Evolutionary conservation across 73 alveolate species (phyloP).

Genomic region (Stentor roeselii): DNA sequence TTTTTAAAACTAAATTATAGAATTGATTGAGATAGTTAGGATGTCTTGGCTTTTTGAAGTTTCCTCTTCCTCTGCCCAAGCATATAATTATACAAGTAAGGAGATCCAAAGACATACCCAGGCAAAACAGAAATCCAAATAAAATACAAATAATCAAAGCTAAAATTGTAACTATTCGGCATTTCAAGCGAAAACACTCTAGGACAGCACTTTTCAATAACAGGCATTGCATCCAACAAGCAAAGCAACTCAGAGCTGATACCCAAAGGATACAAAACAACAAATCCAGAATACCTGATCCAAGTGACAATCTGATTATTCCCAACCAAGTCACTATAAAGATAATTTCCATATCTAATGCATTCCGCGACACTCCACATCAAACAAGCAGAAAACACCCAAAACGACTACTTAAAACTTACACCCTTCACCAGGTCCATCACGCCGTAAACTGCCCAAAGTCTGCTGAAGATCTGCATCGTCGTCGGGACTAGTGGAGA

Average conservation of each 20-base stretch:
- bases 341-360: background rate
- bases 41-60: too few species aligned
- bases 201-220: slow-evolving; percentile 24
- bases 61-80: slow-evolving; percentile 17
- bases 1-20: too few species aligned
- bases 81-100: slow-evolving; percentile 27
- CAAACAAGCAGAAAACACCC: background rate
- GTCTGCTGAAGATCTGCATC: background rate
- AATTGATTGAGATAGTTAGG: too few species aligned
- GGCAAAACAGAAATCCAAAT: slow-evolving; percentile 40
- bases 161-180: slow-evolving; percentile 2
- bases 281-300: slow-evolving; percentile 37
- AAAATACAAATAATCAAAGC: slow-evolving; percentile 26
- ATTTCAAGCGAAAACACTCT: slow-evolving; percentile 1
- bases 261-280: slow-evolving; percentile 41
- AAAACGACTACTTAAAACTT: background rate
- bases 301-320: background rate
- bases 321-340: background rate
- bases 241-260: slow-evolving; percentile 33
- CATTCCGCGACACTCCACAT: slow-evolving; percentile 8
- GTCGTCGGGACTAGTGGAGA: slow-evolving; percentile 9
- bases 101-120: slow-evolving; percentile 42
- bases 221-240: background rate
- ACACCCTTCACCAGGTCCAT: slow-evolving; percentile 9
- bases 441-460: background rate